Evolutionary conservation across 2,329 filamentous ascomycete species (phyloP).

Genomic region (Talaromyces atroroseus): DNA sequence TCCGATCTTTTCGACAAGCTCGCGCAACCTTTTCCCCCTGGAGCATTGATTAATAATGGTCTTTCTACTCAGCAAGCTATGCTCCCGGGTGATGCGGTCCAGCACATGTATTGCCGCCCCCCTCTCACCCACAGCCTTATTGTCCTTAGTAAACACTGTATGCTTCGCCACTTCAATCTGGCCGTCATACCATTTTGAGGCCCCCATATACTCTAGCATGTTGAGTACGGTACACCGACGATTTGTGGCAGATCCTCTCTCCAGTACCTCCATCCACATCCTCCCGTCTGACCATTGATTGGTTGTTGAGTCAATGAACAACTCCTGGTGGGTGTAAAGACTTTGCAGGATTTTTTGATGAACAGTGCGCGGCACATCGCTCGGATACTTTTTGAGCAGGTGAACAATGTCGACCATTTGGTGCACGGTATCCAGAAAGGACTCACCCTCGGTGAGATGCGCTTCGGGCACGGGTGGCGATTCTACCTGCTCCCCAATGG

Average conservation of each 20-base stretch:
- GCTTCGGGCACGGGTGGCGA: background rate
- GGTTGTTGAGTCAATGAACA: too few relatives aligned
- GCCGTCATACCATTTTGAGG: constrained; percentile 15
- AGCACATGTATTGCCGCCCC: background rate
- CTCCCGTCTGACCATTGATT: constrained; percentile 16
- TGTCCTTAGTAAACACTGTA: constrained; percentile 11
- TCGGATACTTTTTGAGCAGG: background rate
- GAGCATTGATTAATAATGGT: background rate
- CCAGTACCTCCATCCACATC: constrained; percentile 16
- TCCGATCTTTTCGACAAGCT: constrained; percentile 43
- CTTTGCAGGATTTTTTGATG: background rate
- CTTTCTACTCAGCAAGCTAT: background rate
- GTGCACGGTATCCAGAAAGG: background rate
- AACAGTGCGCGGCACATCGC: background rate
- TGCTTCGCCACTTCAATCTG: constrained; percentile 8
- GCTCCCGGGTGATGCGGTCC: background rate
- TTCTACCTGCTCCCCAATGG: background rate
- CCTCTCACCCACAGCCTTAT: background rate
- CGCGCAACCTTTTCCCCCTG: constrained; percentile 59
- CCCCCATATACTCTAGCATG: constrained; percentile 18
- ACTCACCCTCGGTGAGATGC: background rate
- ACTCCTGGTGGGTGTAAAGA: background rate
- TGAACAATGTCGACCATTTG: background rate
- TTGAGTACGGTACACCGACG: constrained; percentile 11
- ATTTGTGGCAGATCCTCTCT: constrained; percentile 9